phyloP scores from a whole-genome alignment of 176 grass and related monocot genomes.

The Themeda triandra region DNA sequence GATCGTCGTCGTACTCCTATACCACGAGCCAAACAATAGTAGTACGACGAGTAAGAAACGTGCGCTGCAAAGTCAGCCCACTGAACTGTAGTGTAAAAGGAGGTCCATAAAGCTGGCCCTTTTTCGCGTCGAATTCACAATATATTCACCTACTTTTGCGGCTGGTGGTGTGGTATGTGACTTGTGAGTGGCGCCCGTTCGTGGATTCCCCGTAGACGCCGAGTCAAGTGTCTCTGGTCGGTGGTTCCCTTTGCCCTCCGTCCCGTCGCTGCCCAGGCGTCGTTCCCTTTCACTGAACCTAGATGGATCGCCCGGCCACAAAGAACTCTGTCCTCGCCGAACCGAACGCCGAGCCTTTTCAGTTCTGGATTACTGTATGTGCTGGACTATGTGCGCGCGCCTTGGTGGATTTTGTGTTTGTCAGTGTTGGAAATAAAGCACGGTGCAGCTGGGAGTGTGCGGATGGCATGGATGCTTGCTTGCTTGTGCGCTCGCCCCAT shows the following conservation, averaged over 20 bases:
- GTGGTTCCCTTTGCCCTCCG: neutral
- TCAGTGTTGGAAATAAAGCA: neutral
- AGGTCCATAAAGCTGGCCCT: neutral
- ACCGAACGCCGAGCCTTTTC: neutral
- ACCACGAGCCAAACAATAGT: neutral
- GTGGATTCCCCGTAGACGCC: constrained; percentile 45
- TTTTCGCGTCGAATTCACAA: neutral
- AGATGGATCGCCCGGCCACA: no score
- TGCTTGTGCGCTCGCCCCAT: no score
- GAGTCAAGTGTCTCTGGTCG: constrained; percentile 28
- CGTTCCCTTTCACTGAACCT: neutral
- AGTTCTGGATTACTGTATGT: no score
- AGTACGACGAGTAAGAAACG: neutral
- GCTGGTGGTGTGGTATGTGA: neutral
- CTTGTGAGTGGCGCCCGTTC: constrained; percentile 1
- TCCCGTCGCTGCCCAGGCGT: neutral
- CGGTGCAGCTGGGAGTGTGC: neutral
- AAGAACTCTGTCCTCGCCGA: no score
- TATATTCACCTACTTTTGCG: constrained; percentile 5
- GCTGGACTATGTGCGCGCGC: neutral
- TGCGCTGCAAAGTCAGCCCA: constrained; percentile 1
- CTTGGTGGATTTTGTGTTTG: neutral
- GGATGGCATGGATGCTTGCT: no score
- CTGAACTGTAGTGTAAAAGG: neutral
- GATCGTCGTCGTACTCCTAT: no score